Percentiles rank a stretch among this genome's conserved stretches.
Evolutionary conservation across 2,329 filamentous ascomycete genomes (phyloP).

Genomic region (Zymoseptoria ardabiliae): DNA sequence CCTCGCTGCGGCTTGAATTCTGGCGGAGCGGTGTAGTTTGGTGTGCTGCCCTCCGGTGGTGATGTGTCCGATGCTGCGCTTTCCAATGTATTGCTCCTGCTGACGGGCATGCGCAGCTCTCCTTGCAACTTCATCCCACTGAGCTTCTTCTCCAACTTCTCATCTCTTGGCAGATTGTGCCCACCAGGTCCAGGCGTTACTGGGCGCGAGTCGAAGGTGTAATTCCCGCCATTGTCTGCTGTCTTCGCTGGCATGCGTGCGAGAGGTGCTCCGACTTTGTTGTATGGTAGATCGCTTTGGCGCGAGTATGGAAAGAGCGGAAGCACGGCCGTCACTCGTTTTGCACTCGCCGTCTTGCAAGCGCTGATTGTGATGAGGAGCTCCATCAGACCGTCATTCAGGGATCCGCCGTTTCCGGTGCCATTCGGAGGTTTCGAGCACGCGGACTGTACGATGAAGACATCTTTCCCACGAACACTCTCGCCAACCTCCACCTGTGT

Average conservation of each 20-base stretch:
- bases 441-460: slow-evolving; percentile 87
- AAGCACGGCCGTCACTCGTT: slow-evolving; percentile 85
- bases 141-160: slow-evolving; percentile 61
- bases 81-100: slow-evolving; percentile 27
- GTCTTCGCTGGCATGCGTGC: slow-evolving; percentile 57
- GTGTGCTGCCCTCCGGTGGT: not conserved
- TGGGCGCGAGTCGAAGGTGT: slow-evolving; percentile 88
- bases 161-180: slow-evolving; percentile 25
- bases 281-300: slow-evolving; percentile 94
- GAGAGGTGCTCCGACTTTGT: slow-evolving; percentile 86
- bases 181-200: slow-evolving; percentile 71
- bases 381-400: slow-evolving; percentile 91
- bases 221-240: slow-evolving; percentile 50
- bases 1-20: slow-evolving; percentile 74
- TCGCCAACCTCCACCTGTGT: slow-evolving; percentile 93
- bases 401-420: slow-evolving; percentile 62
- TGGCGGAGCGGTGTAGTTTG: slow-evolving; percentile 39
- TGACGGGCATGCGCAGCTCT: slow-evolving; percentile 18
- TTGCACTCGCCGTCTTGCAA: slow-evolving; percentile 89
- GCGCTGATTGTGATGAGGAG: slow-evolving; percentile 97
- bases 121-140: slow-evolving; percentile 53
- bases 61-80: slow-evolving; percentile 25
- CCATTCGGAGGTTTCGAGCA: slow-evolving; percentile 38
- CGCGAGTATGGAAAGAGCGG: slow-evolving; percentile 95
- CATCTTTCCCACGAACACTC: slow-evolving; percentile 95